phyloP scores from a whole-genome alignment of 2,329 filamentous ascomycete genomes.

The Diaporthe australafricana region DNA sequence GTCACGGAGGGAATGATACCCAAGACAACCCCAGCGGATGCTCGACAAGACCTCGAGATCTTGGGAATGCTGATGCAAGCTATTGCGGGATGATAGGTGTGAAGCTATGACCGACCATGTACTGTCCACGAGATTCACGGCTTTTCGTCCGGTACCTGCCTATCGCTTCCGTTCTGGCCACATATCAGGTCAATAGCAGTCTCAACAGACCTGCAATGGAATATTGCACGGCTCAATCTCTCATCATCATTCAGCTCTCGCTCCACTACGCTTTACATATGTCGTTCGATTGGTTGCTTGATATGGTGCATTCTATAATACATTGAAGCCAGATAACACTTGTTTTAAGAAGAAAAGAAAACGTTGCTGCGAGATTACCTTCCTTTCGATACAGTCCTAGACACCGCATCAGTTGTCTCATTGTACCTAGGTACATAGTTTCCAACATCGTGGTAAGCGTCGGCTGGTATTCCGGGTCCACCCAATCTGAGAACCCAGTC shows the following conservation, averaged over 20 bases:
- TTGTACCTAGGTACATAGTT: neutral
- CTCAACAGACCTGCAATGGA: neutral
- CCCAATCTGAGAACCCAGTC: neutral
- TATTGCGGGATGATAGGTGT: neutral
- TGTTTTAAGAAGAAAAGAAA: too few relatives aligned
- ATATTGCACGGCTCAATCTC: neutral
- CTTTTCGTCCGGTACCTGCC: neutral
- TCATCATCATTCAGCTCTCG: neutral
- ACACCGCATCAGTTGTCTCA: neutral
- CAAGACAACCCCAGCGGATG: conserved; percentile 15
- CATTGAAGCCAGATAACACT: too few relatives aligned
- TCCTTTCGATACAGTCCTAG: neutral
- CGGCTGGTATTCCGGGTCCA: neutral
- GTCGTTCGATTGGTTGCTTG: neutral
- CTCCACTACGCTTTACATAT: neutral
- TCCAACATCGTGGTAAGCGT: neutral
- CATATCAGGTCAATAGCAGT: neutral
- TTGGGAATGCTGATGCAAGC: conserved; percentile 19
- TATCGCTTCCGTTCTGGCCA: neutral
- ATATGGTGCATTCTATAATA: neutral
- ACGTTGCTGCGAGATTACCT: too few relatives aligned
- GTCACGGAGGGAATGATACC: conserved; percentile 2
- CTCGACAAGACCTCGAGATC: neutral
- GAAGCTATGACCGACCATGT: neutral
- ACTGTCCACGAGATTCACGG: neutral